phyloP scores from a whole-genome alignment of 116 monocot genomes.

The Phalaenopsis hybrid region DNA sequence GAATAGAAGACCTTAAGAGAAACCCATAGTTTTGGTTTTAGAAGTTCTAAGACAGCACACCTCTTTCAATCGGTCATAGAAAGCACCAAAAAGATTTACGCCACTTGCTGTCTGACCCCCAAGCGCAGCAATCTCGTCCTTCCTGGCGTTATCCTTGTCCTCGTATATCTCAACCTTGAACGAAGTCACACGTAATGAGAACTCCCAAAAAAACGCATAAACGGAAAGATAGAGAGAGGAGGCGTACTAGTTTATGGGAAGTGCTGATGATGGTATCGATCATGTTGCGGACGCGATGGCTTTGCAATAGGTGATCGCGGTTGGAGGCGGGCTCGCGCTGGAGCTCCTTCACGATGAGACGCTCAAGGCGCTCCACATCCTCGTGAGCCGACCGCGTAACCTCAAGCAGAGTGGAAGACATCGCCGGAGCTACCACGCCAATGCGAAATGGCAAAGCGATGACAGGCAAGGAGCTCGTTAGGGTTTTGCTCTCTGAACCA shows the following conservation, averaged over 20 bases:
- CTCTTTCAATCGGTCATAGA: constrained; percentile 89
- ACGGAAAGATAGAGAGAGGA: neutral
- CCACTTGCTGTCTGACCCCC: constrained; percentile 61
- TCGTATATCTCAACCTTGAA: constrained; percentile 77
- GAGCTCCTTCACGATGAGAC: constrained; percentile 73
- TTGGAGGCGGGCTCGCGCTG: constrained; percentile 77
- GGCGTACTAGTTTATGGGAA: constrained; percentile 62
- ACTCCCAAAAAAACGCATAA: too few species aligned
- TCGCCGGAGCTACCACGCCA: constrained; percentile 15
- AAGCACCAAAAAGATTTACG: constrained; percentile 57
- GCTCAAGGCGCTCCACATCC: constrained; percentile 89
- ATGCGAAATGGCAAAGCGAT: neutral
- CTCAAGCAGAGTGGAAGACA: constrained; percentile 91
- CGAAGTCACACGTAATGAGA: constrained; percentile 1
- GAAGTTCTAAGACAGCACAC: constrained; percentile 16
- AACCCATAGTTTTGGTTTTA: neutral
- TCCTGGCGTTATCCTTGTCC: constrained; percentile 75
- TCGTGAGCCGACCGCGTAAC: constrained; percentile 87
- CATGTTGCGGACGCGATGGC: constrained; percentile 85
- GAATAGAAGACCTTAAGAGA: neutral
- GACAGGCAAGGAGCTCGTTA: constrained; percentile 10
- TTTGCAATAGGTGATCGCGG: constrained; percentile 83
- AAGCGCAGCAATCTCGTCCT: constrained; percentile 78
- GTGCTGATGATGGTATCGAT: constrained; percentile 56
- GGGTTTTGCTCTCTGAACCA: too few species aligned